These are phyloP conservation scores for Coccomyxa sp. DNA, from an alignment of 139 green algal genomes.

Conservation along the genomic window DNA sequence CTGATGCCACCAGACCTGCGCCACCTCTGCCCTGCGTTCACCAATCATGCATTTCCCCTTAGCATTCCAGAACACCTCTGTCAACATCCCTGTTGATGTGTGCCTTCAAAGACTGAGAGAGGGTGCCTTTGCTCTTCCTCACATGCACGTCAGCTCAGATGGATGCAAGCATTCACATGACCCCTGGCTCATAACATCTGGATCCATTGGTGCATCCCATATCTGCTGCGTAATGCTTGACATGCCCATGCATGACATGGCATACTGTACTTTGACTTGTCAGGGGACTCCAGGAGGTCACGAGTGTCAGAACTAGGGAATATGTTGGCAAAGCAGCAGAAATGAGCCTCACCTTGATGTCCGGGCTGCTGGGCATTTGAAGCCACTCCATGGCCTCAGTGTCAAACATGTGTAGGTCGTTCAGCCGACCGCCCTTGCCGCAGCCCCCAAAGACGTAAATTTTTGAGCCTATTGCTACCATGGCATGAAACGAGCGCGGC, in stretches of 20 bases:
- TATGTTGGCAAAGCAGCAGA: background rate
- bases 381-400: conserved; percentile 25
- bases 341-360: background rate
- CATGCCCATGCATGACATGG: too few species aligned
- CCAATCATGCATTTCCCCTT: background rate
- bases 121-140: background rate
- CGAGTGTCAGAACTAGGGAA: background rate
- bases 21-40: conserved; percentile 25
- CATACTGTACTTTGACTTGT: too few species aligned
- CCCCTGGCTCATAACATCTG: too few species aligned
- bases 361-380: conserved; percentile 27
- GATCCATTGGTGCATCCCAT: too few species aligned
- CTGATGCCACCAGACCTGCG: conserved; percentile 5
- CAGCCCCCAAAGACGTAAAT: conserved; percentile 61
- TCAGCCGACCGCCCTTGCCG: conserved; percentile 32
- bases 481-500: conserved; percentile 38
- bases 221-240: too few species aligned
- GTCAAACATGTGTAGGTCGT: conserved; percentile 45
- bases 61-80: background rate
- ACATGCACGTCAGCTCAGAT: background rate
- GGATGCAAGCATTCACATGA: too few species aligned
- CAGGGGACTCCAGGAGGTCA: too few species aligned
- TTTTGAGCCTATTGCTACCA: conserved; percentile 15
- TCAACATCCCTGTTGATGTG: background rate
- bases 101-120: background rate